Conservation (phyloP, 345 rosid genomes). For the Eucalyptus victrix region DNA sequence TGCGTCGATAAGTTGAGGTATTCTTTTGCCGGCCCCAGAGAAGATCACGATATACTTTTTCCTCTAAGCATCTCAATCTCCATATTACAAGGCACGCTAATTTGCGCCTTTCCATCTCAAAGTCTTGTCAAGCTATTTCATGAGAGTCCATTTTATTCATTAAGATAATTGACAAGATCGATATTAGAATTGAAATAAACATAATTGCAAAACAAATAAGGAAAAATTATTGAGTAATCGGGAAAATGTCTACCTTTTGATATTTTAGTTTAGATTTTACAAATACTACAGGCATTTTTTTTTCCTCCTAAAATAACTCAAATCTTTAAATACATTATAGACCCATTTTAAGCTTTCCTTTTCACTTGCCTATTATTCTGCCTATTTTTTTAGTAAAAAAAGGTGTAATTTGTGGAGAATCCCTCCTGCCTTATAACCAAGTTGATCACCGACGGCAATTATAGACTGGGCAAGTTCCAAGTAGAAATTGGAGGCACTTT, state of each 20-base stretch:
- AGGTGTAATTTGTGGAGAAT: neutral
- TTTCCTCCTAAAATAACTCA: neutral
- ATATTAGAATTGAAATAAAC: neutral
- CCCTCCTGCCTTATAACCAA: neutral
- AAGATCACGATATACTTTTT: neutral
- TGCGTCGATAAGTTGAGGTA: neutral
- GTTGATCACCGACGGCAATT: neutral
- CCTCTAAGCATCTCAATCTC: neutral
- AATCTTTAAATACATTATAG: neutral
- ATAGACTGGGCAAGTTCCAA: neutral
- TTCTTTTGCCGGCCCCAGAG: neutral
- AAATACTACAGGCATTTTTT: neutral
- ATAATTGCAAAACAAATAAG: neutral
- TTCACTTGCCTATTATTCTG: neutral
- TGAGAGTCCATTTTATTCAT: neutral
- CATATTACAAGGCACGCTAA: neutral
- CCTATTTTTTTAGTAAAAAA: neutral
- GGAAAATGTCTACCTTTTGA: rapidly evolving
- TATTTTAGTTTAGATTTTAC: neutral
- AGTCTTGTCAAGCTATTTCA: neutral
- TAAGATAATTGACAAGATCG: neutral
- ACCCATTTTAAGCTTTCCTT: neutral
- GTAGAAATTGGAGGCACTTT: neutral
- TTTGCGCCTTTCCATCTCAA: neutral
- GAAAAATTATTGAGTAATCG: neutral